These are phyloP conservation scores for Rhizopus sp. DNA, from an alignment of 371 early-diverging fungal genomes.

Conservation along the genomic window DNA sequence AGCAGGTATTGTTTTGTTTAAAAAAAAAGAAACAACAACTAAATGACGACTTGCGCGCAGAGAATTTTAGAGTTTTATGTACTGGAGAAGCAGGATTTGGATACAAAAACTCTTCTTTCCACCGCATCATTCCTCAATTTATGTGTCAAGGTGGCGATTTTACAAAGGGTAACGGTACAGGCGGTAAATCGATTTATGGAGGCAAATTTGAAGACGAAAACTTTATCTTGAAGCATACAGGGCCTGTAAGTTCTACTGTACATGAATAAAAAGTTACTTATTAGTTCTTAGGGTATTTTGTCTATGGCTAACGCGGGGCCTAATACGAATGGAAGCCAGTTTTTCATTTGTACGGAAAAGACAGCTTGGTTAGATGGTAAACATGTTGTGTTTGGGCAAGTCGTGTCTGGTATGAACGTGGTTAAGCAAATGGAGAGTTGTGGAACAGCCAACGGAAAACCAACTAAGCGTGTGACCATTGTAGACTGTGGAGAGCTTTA, in stretches of 20 bases:
- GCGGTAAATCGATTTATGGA: slow-evolving; percentile 95
- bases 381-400: slow-evolving; percentile 98
- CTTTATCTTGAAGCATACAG: slow-evolving; percentile 90
- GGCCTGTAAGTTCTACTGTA: slow-evolving; percentile 57
- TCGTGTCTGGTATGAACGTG: slow-evolving; percentile 75
- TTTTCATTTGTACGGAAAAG: slow-evolving; percentile 89
- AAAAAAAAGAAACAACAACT: slow-evolving; percentile 26
- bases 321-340: slow-evolving; percentile 96
- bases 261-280: neutral
- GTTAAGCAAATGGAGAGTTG: slow-evolving; percentile 73
- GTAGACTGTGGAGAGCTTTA: slow-evolving; percentile 66
- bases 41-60: slow-evolving; percentile 3
- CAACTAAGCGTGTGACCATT: slow-evolving; percentile 60
- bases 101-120: slow-evolving; percentile 86
- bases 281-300: slow-evolving; percentile 53
- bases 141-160: slow-evolving; percentile 99
- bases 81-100: slow-evolving; percentile 65
- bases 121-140: slow-evolving; percentile 90
- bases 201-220: slow-evolving; percentile 94
- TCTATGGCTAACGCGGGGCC: slow-evolving; percentile 96
- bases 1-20: slow-evolving; percentile 57
- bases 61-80: slow-evolving; percentile 39
- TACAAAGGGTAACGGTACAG: slow-evolving; percentile 90
- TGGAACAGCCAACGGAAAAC: slow-evolving; percentile 61
- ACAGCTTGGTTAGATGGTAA: slow-evolving; percentile 94